Evolutionary conservation across 257 asterid genomes (phyloP), one percentile per base, ranked within the genome.

Genomic region (Solanum lycopersicoides): DNA sequence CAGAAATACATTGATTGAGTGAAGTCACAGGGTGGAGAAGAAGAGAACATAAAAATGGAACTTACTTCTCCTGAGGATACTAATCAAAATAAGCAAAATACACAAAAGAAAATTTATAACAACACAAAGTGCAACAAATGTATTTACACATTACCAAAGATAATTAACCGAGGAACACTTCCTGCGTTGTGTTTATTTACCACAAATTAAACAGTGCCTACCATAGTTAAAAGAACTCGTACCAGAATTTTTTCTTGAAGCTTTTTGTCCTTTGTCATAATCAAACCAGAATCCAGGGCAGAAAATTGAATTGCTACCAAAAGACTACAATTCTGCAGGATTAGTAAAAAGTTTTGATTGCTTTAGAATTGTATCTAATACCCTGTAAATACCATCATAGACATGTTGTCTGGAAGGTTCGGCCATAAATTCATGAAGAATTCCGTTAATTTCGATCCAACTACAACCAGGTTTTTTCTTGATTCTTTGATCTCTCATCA

Each of bases 381-480:
- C 89, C 45, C 83, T 65, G 86, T n/a, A 69, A 42, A 89, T 72
- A 39, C 87, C 76, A 42, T 89, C 86, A 85, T 50, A 37, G 11
- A 87, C 82, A 68, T 82, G 87, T 86, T 72, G 86, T 42, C 60
- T 83, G 35, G 91, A 83, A 86, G 93, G 87, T 83, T 93, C 97
- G 12, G 98, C 98, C 14, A 94, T 89, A 87, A 94, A 95, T 93
- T 95, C 98, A 80, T 92, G 96, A 89, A 94, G 94, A 82, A 92
- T 90, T 21, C 98, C 97, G 16, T 94, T 91, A 89, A 94, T 91
- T 91, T 95, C 97, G 74, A 93, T 90, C 98, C 98, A 95, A 92
- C 98, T 95, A 87, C 97, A 94, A n/a, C 98, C 98, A 34, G 97
- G 95, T 37, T 91, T 94, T 90, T 95, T 95, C 91, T 95, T 94